Percentiles rank a stretch among this genome's conserved stretches.
These are phyloP conservation scores for Withania somnifera DNA, from an alignment of 305 asterid genomes.

Conservation along the genomic window DNA sequence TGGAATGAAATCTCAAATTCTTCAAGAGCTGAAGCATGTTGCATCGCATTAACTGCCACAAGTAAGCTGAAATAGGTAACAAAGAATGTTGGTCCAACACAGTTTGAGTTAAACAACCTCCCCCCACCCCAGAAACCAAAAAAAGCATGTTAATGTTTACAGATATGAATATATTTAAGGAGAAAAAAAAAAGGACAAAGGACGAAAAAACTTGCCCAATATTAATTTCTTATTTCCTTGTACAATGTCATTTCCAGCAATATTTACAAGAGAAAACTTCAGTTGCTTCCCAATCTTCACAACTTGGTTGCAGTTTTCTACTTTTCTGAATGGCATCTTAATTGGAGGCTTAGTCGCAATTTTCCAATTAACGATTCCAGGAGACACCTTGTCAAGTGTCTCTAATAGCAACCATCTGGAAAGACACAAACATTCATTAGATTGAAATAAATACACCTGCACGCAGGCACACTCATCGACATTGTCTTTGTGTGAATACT, in stretches of 20 bases:
- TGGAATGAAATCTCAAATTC: slow-evolving; percentile 58
- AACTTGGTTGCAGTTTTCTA: slow-evolving; percentile 78
- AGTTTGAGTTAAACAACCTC: neutral
- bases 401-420: slow-evolving; percentile 68
- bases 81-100: neutral
- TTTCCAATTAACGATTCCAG: slow-evolving; percentile 71
- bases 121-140: neutral
- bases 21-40: slow-evolving; percentile 73
- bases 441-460: neutral
- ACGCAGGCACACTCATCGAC: neutral
- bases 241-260: slow-evolving; percentile 71
- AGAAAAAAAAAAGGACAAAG: neutral
- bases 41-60: slow-evolving; percentile 76
- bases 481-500: neutral
- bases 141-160: neutral
- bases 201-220: slow-evolving; percentile 27
- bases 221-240: slow-evolving; percentile 74
- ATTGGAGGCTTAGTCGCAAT: slow-evolving; percentile 67
- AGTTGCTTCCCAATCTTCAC: slow-evolving; percentile 63
- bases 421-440: slow-evolving; percentile 3
- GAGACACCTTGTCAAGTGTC: slow-evolving; percentile 66
- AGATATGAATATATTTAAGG: neutral
- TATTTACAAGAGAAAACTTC: slow-evolving; percentile 69
- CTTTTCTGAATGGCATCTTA: slow-evolving; percentile 72
- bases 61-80: slow-evolving; percentile 38